phyloP scores from a whole-genome alignment of 768 basidiomycete genomes.

The Hortiboletus flavorubellus region DNA sequence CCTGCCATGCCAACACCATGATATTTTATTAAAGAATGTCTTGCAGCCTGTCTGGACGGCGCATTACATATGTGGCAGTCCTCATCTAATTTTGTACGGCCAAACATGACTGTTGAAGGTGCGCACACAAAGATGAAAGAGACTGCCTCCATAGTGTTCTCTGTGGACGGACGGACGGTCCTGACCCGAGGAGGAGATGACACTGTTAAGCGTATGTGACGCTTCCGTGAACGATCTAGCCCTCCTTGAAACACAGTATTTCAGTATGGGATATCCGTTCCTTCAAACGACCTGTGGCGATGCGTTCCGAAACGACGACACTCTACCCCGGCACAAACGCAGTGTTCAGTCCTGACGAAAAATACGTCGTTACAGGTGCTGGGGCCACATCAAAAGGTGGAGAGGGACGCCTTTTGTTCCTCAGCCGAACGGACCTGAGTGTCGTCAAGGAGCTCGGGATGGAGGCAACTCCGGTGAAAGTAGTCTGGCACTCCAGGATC shows the following conservation, averaged over 20 bases:
- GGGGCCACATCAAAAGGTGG: constrained; percentile 65
- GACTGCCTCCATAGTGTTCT: constrained; percentile 84
- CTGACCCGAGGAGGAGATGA: constrained; percentile 92
- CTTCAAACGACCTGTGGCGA: constrained; percentile 84
- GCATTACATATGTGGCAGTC: constrained; percentile 92
- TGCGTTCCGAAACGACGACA: constrained; percentile 61
- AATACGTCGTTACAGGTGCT: constrained; percentile 80
- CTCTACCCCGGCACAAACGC: constrained; percentile 93
- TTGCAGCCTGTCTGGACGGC: constrained; percentile 83
- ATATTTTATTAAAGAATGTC: background rate
- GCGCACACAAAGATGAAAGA: constrained; percentile 87
- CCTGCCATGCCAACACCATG: constrained; percentile 12
- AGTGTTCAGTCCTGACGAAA: constrained; percentile 93
- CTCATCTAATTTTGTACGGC: constrained; percentile 89
- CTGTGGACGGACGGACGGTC: constrained; percentile 81
- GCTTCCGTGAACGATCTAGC: background rate
- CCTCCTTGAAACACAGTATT: constrained; percentile 1
- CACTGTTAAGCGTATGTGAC: constrained; percentile 84
- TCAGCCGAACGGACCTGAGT: constrained; percentile 68
- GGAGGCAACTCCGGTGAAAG: constrained; percentile 81
- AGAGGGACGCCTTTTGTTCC: constrained; percentile 68
- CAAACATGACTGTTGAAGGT: constrained; percentile 79
- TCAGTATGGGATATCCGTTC: constrained; percentile 93
- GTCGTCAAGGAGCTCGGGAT: constrained; percentile 65
- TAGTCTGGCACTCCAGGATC: constrained; percentile 95